Evolutionary conservation across 2,329 filamentous ascomycete species (phyloP).

Genomic region (Ceratocystis lukuohia): DNA sequence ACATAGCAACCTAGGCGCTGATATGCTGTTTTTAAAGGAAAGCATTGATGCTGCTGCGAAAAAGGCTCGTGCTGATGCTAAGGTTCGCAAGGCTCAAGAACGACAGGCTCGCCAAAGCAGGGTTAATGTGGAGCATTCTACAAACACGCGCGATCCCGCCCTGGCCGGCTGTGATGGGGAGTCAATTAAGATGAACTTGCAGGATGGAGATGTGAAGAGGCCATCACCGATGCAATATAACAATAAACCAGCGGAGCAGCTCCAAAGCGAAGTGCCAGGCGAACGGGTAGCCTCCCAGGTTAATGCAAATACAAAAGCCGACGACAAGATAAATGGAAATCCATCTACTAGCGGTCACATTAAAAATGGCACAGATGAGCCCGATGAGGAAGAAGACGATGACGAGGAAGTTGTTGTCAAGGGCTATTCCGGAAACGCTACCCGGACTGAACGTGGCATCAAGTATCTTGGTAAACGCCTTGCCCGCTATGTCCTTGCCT

Average conservation of each 20-base stretch:
- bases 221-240: not conserved
- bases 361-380: conserved; percentile 16
- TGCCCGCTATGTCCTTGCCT: conserved; percentile 74
- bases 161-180: not conserved
- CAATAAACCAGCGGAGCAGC: not conserved
- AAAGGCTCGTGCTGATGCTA: conserved; percentile 58
- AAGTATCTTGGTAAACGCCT: conserved; percentile 93
- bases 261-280: not conserved
- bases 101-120: conserved; percentile 25
- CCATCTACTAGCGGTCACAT: not conserved
- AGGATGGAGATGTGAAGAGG: too few relatives aligned
- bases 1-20: conserved; percentile 87
- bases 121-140: not conserved
- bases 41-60: conserved; percentile 77
- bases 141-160: not conserved
- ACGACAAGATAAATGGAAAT: conserved; percentile 13
- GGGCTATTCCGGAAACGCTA: conserved; percentile 80
- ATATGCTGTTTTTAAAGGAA: conserved; percentile 96
- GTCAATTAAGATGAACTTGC: not conserved
- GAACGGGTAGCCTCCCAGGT: not conserved
- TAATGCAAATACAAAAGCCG: conserved; percentile 21
- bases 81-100: conserved; percentile 42
- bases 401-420: conserved; percentile 80
- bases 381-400: conserved; percentile 30
- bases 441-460: conserved; percentile 84